Evolutionary conservation across 2,329 filamentous ascomycete genomes (phyloP).

Genomic region (Epichloe bromicola): DNA sequence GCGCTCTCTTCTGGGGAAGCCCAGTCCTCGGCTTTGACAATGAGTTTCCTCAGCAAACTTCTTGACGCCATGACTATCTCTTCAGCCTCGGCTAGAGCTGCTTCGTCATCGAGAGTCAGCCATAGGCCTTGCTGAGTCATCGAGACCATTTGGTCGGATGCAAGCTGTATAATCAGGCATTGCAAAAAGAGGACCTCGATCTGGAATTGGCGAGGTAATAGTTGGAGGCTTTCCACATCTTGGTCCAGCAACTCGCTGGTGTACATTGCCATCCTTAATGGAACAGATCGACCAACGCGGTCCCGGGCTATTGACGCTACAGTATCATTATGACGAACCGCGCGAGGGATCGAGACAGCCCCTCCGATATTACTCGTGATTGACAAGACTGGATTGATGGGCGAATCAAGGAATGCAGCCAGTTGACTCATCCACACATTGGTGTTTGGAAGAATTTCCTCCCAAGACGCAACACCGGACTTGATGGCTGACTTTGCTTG

Average conservation of each 20-base stretch:
- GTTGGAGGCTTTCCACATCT: constrained; percentile 23
- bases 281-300: constrained; percentile 54
- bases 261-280: constrained; percentile 65
- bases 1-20: constrained; percentile 16
- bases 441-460: constrained; percentile 48
- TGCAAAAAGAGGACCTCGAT: constrained; percentile 41
- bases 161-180: constrained; percentile 36
- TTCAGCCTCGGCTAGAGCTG: constrained; percentile 27
- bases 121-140: constrained; percentile 34
- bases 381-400: constrained; percentile 51
- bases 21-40: constrained; percentile 25
- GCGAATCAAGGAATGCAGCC: constrained; percentile 33
- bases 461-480: constrained; percentile 14
- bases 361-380: constrained; percentile 64
- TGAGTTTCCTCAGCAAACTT: constrained; percentile 21
- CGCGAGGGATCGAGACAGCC: constrained; percentile 44
- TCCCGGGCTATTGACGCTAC: constrained; percentile 39
- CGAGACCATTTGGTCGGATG: constrained; percentile 39
- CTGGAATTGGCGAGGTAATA: constrained; percentile 27
- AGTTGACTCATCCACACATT: constrained; percentile 55
- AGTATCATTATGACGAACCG: not conserved
- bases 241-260: constrained; percentile 42
- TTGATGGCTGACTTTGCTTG: constrained; percentile 26
- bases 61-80: constrained; percentile 29
- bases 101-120: constrained; percentile 23